Conservation (phyloP, 2,329 filamentous ascomycete species). For the Stagonosporopsis tanaceti region DNA sequence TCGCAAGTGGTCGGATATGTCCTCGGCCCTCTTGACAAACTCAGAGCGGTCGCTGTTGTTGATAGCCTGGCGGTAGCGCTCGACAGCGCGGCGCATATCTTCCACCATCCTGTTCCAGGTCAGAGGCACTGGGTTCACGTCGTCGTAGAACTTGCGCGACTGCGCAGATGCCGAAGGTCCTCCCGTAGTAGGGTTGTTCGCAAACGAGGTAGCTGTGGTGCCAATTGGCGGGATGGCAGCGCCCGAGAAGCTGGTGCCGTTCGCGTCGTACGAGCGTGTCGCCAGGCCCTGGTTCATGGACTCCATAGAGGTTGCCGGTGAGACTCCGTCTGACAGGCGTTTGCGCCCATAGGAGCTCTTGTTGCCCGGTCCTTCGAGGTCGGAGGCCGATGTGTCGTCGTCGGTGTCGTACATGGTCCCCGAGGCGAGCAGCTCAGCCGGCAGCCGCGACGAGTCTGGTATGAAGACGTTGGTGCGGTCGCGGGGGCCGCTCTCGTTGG, state of each 20-base stretch:
- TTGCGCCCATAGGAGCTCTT: slow-evolving; percentile 74
- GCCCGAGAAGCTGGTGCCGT: slow-evolving; percentile 56
- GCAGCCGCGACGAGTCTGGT: slow-evolving; percentile 87
- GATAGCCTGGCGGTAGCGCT: slow-evolving; percentile 90
- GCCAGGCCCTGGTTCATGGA: slow-evolving; percentile 78
- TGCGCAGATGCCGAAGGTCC: slow-evolving; percentile 60
- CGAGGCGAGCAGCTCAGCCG: slow-evolving; percentile 88
- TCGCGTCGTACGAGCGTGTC: slow-evolving; percentile 57
- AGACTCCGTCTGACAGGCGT: slow-evolving; percentile 73
- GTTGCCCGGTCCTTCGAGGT: slow-evolving; percentile 79
- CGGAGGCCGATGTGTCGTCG: slow-evolving; percentile 82
- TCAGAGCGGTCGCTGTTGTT: slow-evolving; percentile 83
- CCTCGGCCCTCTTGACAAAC: slow-evolving; percentile 93
- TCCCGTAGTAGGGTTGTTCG: slow-evolving; percentile 56
- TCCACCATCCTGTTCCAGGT: slow-evolving; percentile 91
- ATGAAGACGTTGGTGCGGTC: slow-evolving; percentile 89
- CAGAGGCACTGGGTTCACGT: slow-evolving; percentile 78
- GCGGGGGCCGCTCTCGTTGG: slow-evolving; percentile 82
- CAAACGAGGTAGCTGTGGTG: slow-evolving; percentile 63
- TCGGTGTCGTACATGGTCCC: slow-evolving; percentile 89
- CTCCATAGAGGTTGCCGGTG: slow-evolving; percentile 89
- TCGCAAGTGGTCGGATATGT: slow-evolving; percentile 95
- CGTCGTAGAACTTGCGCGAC: slow-evolving; percentile 88
- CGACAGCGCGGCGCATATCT: slow-evolving; percentile 91
- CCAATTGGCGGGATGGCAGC: slow-evolving; percentile 58